Conservation (phyloP, 1,284 basidiomycete species). For the Serendipita sp. region DNA sequence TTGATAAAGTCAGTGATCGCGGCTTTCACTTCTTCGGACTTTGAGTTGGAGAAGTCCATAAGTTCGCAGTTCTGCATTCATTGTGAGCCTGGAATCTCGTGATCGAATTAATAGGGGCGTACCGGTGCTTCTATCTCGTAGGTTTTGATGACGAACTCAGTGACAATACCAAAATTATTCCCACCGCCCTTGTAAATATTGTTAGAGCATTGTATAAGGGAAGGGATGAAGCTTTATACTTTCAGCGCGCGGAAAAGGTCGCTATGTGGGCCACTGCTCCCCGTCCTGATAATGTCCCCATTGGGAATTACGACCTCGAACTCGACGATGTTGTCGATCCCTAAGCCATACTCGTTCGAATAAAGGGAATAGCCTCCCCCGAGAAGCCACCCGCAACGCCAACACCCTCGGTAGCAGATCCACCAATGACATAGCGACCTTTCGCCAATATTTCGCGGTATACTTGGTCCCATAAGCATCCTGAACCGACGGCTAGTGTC, state of each 20-base stretch:
- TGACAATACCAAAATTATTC: too few species aligned
- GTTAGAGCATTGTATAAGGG: too few species aligned
- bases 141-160: too few species aligned
- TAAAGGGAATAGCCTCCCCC: slow-evolving; percentile 48
- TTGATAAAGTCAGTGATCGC: slow-evolving; percentile 38
- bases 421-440: slow-evolving; percentile 38
- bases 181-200: too few species aligned
- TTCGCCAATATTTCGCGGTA: slow-evolving; percentile 33
- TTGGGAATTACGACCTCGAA: slow-evolving; percentile 36
- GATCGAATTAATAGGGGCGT: slow-evolving; percentile 12
- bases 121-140: slow-evolving; percentile 38
- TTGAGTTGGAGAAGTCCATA: slow-evolving; percentile 27
- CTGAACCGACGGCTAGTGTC: slow-evolving; percentile 33
- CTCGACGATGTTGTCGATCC: slow-evolving; percentile 32
- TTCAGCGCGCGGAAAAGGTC: too few species aligned
- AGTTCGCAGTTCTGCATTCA: slow-evolving; percentile 35
- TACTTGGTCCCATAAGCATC: slow-evolving; percentile 43
- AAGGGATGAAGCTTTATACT: too few species aligned
- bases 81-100: neutral
- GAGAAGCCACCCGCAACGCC: slow-evolving; percentile 41
- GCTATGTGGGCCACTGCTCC: slow-evolving; percentile 25
- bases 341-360: slow-evolving; percentile 36
- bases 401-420: slow-evolving; percentile 33
- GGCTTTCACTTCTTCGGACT: slow-evolving; percentile 25
- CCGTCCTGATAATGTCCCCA: slow-evolving; percentile 18